A percentile compares a stretch with the other conserved stretches of the same genome.
These are phyloP conservation scores for Rubroboletus pulcherrimus DNA, from an alignment of 768 basidiomycete species.

Conservation along the genomic window DNA sequence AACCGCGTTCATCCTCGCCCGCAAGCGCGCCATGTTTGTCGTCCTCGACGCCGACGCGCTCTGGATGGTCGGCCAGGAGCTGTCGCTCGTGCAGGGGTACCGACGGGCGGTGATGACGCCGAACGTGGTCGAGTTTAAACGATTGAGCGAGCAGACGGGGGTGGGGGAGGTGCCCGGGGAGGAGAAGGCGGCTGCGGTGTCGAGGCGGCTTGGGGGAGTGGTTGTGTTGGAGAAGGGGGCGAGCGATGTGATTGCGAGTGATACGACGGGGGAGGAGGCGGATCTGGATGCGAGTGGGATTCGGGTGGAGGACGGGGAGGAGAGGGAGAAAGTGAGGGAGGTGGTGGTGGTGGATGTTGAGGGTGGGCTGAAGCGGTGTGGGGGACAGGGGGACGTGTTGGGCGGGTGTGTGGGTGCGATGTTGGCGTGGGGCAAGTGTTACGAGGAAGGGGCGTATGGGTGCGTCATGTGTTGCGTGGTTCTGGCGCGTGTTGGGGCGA, in stretches of 20 bases:
- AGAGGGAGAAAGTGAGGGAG: conserved; percentile 53
- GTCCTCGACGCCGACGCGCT: conserved; percentile 95
- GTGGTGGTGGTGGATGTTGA: conserved; percentile 60
- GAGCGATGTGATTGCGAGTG: conserved; percentile 76
- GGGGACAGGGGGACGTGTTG: conserved; percentile 94
- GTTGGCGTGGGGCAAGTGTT: conserved; percentile 94
- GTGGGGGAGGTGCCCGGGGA: conserved; percentile 40
- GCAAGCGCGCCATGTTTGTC: conserved; percentile 73
- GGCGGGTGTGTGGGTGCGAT: conserved; percentile 85
- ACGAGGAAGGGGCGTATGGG: conserved; percentile 82
- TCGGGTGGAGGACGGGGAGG: conserved; percentile 38
- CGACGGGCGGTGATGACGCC: conserved; percentile 87
- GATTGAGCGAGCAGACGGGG: conserved; percentile 72
- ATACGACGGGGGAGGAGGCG: conserved; percentile 57
- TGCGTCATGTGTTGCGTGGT: conserved; percentile 27
- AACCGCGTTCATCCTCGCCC: conserved; percentile 71
- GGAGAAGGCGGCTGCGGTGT: conserved; percentile 67
- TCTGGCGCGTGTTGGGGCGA: background rate
- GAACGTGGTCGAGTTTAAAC: conserved; percentile 89
- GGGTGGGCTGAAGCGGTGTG: conserved; percentile 89
- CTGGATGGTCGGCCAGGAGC: conserved; percentile 74
- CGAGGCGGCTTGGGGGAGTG: conserved; percentile 76
- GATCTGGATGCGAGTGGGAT: conserved; percentile 43
- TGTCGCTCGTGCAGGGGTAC: conserved; percentile 76
- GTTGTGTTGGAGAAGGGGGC: conserved; percentile 89